These are phyloP conservation scores for Staphylotrichum tortipilum DNA, from an alignment of 495 filamentous ascomycete genomes.

Conservation along the genomic window DNA sequence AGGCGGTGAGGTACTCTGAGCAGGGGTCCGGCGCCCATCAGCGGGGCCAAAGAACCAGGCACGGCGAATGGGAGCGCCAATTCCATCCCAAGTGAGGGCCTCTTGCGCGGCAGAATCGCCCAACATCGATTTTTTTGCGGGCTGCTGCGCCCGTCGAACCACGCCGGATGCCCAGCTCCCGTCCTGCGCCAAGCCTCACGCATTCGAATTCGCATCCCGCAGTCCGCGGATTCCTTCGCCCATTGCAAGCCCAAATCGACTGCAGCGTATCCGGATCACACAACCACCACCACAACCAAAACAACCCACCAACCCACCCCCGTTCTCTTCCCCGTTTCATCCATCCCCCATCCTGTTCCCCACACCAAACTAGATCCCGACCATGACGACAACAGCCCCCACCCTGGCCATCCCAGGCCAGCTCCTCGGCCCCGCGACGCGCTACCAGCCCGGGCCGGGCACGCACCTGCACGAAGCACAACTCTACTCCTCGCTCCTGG, in stretches of 20 bases:
- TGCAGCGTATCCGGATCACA: no score
- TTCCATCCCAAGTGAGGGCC: neutral
- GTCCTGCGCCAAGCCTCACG: slow-evolving; percentile 4
- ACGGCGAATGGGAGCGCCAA: neutral
- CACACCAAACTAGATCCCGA: neutral
- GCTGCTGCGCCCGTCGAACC: slow-evolving; percentile 6
- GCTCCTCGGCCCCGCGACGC: slow-evolving; percentile 56
- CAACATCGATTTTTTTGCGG: neutral
- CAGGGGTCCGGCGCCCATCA: neutral
- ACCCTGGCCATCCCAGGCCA: slow-evolving; percentile 61
- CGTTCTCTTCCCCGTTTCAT: no score
- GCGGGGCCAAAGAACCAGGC: neutral
- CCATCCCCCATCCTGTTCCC: no score
- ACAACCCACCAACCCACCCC: no score
- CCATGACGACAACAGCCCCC: slow-evolving; percentile 16
- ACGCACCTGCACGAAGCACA: slow-evolving; percentile 66
- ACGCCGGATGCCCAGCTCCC: slow-evolving; percentile 11
- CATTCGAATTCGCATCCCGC: neutral
- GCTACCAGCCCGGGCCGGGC: slow-evolving; percentile 64
- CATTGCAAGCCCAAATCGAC: neutral
- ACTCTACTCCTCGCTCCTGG: slow-evolving; percentile 66
- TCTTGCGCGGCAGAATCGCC: neutral
- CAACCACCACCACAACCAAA: neutral
- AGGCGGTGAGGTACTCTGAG: neutral
- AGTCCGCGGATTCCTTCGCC: neutral